phyloP scores from a whole-genome alignment of 345 rosid species.

The Moringa oleifera region DNA sequence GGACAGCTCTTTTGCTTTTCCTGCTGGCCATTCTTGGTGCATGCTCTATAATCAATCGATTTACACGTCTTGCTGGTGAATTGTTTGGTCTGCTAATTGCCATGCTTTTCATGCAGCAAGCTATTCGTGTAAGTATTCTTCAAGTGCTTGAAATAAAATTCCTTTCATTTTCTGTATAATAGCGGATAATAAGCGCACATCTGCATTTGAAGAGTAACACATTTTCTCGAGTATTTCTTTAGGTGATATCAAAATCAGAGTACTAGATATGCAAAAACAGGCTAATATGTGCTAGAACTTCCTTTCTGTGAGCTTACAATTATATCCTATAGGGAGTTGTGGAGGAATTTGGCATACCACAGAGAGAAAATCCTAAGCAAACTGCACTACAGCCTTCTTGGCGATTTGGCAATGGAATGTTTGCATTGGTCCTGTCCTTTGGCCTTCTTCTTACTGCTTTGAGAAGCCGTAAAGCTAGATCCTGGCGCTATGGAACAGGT shows the following conservation, averaged over 20 bases:
- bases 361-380: slow-evolving; percentile 35
- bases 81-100: slow-evolving; percentile 76
- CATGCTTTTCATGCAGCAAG: slow-evolving; percentile 80
- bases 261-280: not conserved
- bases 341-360: slow-evolving; percentile 62
- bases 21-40: slow-evolving; percentile 61
- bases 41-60: slow-evolving; percentile 72
- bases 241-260: not conserved
- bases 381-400: slow-evolving; percentile 46
- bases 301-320: not conserved
- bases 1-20: slow-evolving; percentile 67
- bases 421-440: slow-evolving; percentile 66
- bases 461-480: slow-evolving; percentile 62
- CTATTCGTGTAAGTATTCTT: slow-evolving; percentile 42
- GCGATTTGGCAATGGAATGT: slow-evolving; percentile 82
- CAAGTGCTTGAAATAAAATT: too few species aligned
- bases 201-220: too few species aligned
- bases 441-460: slow-evolving; percentile 62
- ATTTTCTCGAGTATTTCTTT: not conserved
- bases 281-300: not conserved
- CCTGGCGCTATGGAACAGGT: slow-evolving; percentile 78
- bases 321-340: slow-evolving; percentile 44
- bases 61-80: slow-evolving; percentile 75
- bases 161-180: too few species aligned
- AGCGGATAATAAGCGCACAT: too few species aligned